Evolutionary conservation across 169 alveolate species (phyloP).

Genomic region (Cryptosporidium parvum): DNA sequence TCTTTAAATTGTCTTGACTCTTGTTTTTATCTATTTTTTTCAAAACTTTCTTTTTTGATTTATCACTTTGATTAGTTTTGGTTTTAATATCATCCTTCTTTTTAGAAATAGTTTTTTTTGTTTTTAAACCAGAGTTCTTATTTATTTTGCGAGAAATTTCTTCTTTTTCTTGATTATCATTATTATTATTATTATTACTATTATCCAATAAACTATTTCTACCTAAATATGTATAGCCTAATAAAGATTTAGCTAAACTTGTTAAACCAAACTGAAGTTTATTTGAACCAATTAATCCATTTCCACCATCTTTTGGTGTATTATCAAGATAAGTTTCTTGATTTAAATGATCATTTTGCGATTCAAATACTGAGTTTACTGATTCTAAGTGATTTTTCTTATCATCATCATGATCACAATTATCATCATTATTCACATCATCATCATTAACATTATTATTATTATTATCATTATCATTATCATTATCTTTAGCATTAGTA

Average conservation of each 20-base stretch:
- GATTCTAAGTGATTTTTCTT: not conserved
- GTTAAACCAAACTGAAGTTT: conserved; percentile 21
- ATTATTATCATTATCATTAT: too few species aligned
- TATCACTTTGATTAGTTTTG: not conserved
- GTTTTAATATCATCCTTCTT: not conserved
- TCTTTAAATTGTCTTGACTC: not conserved
- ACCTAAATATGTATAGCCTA: conserved; percentile 20
- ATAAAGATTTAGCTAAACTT: conserved; percentile 55
- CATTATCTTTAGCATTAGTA: not conserved
- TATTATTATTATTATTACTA: not conserved
- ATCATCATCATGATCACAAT: not conserved
- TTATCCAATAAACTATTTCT: not conserved
- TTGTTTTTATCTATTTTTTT: not conserved
- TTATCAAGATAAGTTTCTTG: not conserved
- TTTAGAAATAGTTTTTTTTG: not conserved
- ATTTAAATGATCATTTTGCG: not conserved
- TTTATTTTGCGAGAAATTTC: not conserved
- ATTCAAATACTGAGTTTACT: not conserved
- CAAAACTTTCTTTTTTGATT: not conserved
- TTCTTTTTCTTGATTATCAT: not conserved
- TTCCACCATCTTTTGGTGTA: not conserved
- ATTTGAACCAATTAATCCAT: not conserved
- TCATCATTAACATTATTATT: too few species aligned
- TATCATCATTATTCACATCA: too few species aligned
- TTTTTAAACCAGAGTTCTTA: not conserved